Evolutionary conservation across 108 stramenopile genomes (phyloP), one percentile per base, ranked within the genome.

Genomic region (Cyclotella cryptica): DNA sequence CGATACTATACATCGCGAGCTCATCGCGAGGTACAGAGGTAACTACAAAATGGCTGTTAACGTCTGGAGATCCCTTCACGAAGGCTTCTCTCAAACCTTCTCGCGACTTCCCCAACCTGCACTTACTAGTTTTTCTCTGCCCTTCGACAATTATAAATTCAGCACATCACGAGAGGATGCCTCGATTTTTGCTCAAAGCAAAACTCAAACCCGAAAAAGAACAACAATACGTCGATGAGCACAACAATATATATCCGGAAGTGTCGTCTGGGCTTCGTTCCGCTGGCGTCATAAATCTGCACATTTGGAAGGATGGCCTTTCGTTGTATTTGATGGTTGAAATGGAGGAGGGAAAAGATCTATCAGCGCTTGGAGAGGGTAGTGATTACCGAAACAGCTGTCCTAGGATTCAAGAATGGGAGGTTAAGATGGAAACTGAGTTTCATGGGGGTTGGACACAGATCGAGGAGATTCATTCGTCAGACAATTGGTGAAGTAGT

Each of bases 381-480:
- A 54, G 53, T 19, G 53, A 54, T 19, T 54, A 54, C 53, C 14
- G 53, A 54, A 54, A 19, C 7, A 54, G 53, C n/a, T 54, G n/a
- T 54, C 18, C 53, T n/a, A 10, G 53, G 7, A 54, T 54, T 54
- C 53, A 54, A 54, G 53, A 54, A 54, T 54, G 53, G 53, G 53
- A 54, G n/a, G 53, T 19, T 13, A 54, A 54, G n/a, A 54, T 54
- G 53, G 12, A 13, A n/a, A n/a, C 53, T n/a, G 53, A 54, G 19
- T 54, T n/a, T 19, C 53, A 54, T 54, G n/a, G 53, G 14, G 53
- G 53, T 7, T 54, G 53, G 53, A n/a, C 53, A 18, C n/a, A 54
- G 53, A n/a, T 54, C n/a, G 18, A 54, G n/a, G 53, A 54, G 53
- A 54, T 54, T 18, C 53, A 54, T 54, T 54, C 53, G 19, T 54